Percentiles rank a stretch among this genome's conserved stretches.
These are phyloP conservation scores for Grosmannia huntii DNA, from an alignment of 2,329 filamentous ascomycete species.

Conservation along the genomic window DNA sequence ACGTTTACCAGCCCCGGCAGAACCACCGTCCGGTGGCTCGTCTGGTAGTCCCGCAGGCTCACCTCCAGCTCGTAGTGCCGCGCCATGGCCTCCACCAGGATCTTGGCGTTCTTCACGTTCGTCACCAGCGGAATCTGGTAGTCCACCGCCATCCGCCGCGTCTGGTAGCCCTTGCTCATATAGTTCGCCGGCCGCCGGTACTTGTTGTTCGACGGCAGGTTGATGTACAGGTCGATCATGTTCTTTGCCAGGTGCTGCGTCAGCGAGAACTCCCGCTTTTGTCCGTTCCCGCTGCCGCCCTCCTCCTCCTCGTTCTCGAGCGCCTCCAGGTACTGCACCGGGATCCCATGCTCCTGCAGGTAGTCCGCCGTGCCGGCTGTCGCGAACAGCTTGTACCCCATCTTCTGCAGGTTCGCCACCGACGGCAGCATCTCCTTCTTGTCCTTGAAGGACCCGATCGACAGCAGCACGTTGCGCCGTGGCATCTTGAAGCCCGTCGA, in stretches of 20 bases:
- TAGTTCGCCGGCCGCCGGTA: conserved; percentile 95
- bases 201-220: conserved; percentile 95
- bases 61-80: conserved; percentile 79
- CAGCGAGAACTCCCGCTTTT: conserved; percentile 91
- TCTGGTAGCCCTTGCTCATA: conserved; percentile 95
- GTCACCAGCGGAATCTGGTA: conserved; percentile 94
- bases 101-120: conserved; percentile 98
- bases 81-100: conserved; percentile 85
- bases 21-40: conserved; percentile 65
- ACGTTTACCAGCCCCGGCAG: conserved; percentile 68
- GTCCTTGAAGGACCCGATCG: conserved; percentile 94
- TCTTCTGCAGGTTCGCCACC: conserved; percentile 72
- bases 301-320: conserved; percentile 48
- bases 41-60: conserved; percentile 77
- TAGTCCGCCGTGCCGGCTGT: conserved; percentile 96
- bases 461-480: conserved; percentile 88
- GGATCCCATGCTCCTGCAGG: conserved; percentile 81
- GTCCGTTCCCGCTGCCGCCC: conserved; percentile 30
- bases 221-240: conserved; percentile 97
- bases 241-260: conserved; percentile 96
- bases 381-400: conserved; percentile 92
- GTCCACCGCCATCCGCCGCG: conserved; percentile 94
- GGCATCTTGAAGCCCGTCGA: conserved; percentile 95
- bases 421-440: conserved; percentile 96
- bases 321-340: conserved; percentile 87